Percentiles rank a stretch among this genome's conserved stretches.
These are phyloP conservation scores for Penicillium sumatraense DNA, from an alignment of 2,329 filamentous ascomycete species.

Conservation along the genomic window DNA sequence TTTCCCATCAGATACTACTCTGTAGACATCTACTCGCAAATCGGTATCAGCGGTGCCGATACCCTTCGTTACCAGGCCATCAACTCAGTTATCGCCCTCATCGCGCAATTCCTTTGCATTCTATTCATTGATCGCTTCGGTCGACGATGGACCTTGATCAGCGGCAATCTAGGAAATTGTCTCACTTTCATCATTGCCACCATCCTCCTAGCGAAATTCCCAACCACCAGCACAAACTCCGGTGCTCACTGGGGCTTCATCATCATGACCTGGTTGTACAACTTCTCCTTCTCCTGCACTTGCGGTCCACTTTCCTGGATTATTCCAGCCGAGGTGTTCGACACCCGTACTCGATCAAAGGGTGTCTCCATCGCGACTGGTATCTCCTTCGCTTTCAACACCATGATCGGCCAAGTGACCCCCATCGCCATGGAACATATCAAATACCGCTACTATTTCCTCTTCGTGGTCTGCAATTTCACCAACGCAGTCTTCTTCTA, in stretches of 20 bases:
- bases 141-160: conserved; percentile 72
- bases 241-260: conserved; percentile 64
- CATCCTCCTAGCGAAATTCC: conserved; percentile 62
- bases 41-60: conserved; percentile 68
- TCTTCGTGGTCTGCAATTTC: conserved; percentile 71
- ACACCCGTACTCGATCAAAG: conserved; percentile 74
- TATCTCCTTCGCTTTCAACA: conserved; percentile 75
- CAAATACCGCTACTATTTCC: conserved; percentile 62
- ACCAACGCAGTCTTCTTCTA: conserved; percentile 72
- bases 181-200: conserved; percentile 73
- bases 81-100: conserved; percentile 70
- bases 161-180: conserved; percentile 72
- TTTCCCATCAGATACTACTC: conserved; percentile 66
- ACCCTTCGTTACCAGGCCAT: conserved; percentile 78
- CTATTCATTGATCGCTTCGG: conserved; percentile 69
- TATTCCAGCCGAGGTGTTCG: conserved; percentile 71
- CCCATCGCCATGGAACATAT: conserved; percentile 62
- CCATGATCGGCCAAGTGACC: conserved; percentile 73
- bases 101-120: conserved; percentile 72
- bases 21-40: conserved; percentile 67
- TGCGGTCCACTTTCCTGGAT: conserved; percentile 71
- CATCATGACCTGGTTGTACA: conserved; percentile 76
- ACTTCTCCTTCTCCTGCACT: conserved; percentile 74
- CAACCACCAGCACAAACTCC: conserved; percentile 56
- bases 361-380: conserved; percentile 77